Evolutionary conservation across 305 asterid species (phyloP).

Genomic region (Fraxinus nigra): DNA sequence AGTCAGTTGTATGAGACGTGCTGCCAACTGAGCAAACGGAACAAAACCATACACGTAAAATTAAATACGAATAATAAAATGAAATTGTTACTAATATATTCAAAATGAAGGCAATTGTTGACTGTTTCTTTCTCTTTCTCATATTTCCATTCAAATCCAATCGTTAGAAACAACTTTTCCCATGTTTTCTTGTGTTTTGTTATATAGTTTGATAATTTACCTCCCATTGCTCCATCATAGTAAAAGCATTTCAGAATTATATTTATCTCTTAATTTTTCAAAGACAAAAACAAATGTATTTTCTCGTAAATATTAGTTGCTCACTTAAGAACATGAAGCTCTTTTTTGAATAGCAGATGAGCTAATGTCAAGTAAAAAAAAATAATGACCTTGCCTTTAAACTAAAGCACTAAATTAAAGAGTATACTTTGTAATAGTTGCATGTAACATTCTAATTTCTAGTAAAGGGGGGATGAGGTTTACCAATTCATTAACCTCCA

Average conservation of each 20-base stretch:
- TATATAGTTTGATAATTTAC: background rate
- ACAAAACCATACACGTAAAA: too few relatives aligned
- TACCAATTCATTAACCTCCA: background rate
- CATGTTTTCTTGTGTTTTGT: background rate
- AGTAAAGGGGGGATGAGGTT: background rate
- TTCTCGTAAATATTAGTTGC: too few relatives aligned
- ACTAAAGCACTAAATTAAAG: background rate
- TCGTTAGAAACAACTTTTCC: background rate
- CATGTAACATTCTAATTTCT: background rate
- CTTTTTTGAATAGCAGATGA: background rate
- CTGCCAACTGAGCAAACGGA: too few relatives aligned
- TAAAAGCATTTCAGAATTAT: background rate
- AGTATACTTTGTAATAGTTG: background rate
- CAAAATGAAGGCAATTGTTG: background rate
- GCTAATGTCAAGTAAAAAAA: background rate
- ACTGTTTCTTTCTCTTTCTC: background rate
- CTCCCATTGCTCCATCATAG: background rate
- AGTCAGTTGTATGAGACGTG: too few relatives aligned
- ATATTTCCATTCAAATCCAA: background rate
- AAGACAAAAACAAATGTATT: background rate
- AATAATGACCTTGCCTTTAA: background rate
- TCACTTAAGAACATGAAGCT: background rate
- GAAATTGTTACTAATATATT: background rate
- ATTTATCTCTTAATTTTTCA: background rate
- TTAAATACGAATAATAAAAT: too few relatives aligned